Evolutionary conservation across 1,284 basidiomycete genomes (phyloP).

Genomic region (Marasmius oreades): DNA sequence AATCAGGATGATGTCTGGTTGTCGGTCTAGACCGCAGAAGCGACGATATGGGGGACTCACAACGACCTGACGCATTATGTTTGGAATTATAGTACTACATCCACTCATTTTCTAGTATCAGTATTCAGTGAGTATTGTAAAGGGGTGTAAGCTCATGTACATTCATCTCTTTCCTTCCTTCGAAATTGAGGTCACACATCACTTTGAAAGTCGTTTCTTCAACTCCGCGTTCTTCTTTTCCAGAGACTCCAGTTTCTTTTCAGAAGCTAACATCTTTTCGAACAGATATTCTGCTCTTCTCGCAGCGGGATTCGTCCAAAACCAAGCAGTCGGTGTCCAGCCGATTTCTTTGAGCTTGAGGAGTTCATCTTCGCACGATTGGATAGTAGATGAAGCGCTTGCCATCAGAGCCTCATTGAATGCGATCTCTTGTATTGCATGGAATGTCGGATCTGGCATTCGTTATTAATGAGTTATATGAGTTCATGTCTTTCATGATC

Average conservation of each 20-base stretch:
- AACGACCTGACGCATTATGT: too few relatives aligned
- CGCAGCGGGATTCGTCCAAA: slow-evolving; percentile 53
- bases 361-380: slow-evolving; percentile 76
- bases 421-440: slow-evolving; percentile 78
- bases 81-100: too few relatives aligned
- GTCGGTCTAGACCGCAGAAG: too few relatives aligned
- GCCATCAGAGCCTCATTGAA: slow-evolving; percentile 76
- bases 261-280: slow-evolving; percentile 70
- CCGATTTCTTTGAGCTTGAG: slow-evolving; percentile 59
- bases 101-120: too few relatives aligned
- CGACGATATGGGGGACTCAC: too few relatives aligned
- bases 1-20: too few relatives aligned
- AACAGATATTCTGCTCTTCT: slow-evolving; percentile 68
- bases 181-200: slow-evolving; percentile 13
- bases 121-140: too few relatives aligned
- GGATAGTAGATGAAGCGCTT: slow-evolving; percentile 62
- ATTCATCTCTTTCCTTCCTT: neutral
- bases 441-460: slow-evolving; percentile 69
- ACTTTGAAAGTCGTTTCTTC: slow-evolving; percentile 54
- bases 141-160: neutral
- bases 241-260: slow-evolving; percentile 61
- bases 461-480: neutral
- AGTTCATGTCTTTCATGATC: neutral
- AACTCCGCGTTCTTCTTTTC: slow-evolving; percentile 69
- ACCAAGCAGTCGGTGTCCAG: slow-evolving; percentile 38